Conservation (phyloP, 305 asterid species). For the Stenogyne calaminthoides region DNA sequence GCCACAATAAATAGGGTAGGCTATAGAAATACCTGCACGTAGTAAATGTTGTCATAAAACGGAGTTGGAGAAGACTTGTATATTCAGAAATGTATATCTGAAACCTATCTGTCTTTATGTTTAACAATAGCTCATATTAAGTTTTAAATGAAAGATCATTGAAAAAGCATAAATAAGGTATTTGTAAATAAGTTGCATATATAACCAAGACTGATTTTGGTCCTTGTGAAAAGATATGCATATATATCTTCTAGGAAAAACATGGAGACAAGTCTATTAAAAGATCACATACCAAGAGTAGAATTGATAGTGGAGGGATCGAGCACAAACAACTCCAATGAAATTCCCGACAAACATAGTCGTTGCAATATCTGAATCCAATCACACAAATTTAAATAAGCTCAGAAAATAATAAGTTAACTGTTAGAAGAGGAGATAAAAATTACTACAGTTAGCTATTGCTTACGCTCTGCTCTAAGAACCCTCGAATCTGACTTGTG, state of each 20-base stretch:
- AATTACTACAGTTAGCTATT: constrained; percentile 3
- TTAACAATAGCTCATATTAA: not conserved
- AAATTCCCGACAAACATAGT: constrained; percentile 90
- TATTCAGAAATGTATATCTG: not conserved
- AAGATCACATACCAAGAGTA: constrained; percentile 67
- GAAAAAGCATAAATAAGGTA: not conserved
- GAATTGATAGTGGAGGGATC: constrained; percentile 93
- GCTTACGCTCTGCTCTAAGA: constrained; percentile 75
- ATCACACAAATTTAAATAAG: constrained; percentile 7
- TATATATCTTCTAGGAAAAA: not conserved
- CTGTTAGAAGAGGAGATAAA: constrained; percentile 10
- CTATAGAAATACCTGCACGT: constrained; percentile 80
- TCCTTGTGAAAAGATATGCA: not conserved
- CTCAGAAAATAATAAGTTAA: not conserved
- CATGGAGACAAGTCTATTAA: not conserved
- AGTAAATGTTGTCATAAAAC: not conserved
- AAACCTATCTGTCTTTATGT: not conserved
- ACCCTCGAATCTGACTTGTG: constrained; percentile 31
- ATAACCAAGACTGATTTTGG: not conserved
- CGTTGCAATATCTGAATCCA: constrained; percentile 66
- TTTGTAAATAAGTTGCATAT: not conserved
- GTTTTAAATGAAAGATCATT: not conserved
- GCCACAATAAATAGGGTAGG: constrained; percentile 89
- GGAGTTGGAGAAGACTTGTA: not conserved
- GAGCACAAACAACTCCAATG: constrained; percentile 84